Evolutionary conservation across 805 yeast genomes (phyloP).

Genomic region (Sugiyamaella floridensis): DNA sequence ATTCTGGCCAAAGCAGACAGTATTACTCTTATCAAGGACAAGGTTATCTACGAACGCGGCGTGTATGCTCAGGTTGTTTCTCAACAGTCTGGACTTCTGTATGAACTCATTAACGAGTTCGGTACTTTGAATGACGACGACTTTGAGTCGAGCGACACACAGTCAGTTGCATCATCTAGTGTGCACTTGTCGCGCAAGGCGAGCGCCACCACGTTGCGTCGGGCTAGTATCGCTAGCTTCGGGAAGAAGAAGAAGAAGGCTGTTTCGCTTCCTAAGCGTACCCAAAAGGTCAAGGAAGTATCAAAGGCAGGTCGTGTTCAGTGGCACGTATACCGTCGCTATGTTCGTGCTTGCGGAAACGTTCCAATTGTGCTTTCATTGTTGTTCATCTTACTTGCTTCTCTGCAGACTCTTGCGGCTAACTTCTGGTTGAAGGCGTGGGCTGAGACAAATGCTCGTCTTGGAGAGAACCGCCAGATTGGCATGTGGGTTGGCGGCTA

Average conservation of each 20-base stretch:
- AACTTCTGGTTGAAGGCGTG: slow-evolving; percentile 84
- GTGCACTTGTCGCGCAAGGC: slow-evolving; percentile 10
- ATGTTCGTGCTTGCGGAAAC: slow-evolving; percentile 72
- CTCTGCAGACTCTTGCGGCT: slow-evolving; percentile 51
- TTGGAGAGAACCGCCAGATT: slow-evolving; percentile 60
- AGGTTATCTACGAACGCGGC: slow-evolving; percentile 44
- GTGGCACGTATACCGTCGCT: slow-evolving; percentile 65
- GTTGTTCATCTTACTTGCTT: slow-evolving; percentile 38
- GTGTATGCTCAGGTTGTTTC: slow-evolving; percentile 47
- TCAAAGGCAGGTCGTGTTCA: slow-evolving; percentile 81
- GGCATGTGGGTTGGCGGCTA: slow-evolving; percentile 61
- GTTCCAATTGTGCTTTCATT: slow-evolving; percentile 29
- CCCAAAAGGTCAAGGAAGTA: slow-evolving; percentile 39
- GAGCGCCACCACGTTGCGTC: slow-evolving; percentile 16
- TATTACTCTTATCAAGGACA: slow-evolving; percentile 54
- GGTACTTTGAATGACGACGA: slow-evolving; percentile 8
- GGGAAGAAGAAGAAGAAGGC: not conserved
- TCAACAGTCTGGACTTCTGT: slow-evolving; percentile 11
- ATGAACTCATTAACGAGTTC: slow-evolving; percentile 18
- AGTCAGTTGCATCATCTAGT: slow-evolving; percentile 2
- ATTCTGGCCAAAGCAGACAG: slow-evolving; percentile 67
- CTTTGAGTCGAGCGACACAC: slow-evolving; percentile 6
- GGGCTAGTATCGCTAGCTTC: slow-evolving; percentile 15
- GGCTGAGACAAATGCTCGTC: slow-evolving; percentile 68
- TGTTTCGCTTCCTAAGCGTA: slow-evolving; percentile 2